Base-by-base conservation (phyloP, 768 basidiomycete species). In the Boletus reticulatus region DNA sequence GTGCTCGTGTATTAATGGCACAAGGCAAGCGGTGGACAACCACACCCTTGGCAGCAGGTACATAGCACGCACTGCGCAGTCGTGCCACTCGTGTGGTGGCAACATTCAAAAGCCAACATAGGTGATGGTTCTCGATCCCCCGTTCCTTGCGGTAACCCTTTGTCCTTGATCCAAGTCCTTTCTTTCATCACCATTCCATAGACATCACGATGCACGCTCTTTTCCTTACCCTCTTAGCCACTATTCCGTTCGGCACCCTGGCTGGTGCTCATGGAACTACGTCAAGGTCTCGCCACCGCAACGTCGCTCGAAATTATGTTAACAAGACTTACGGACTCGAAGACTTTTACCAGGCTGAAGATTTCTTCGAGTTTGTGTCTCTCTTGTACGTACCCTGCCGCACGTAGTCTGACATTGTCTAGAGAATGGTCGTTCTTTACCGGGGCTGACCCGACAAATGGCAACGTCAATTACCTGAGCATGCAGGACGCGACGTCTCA, bases 401-500 rank as follows among this genome's bases (percentile, higher is more conserved):
- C 43, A n/a, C 31, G 39, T 17, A 8, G 38, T 27, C 48, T 41
- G 56, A 52, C 48, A 10, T 55, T 50, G 22, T 62, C n/a, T 62
- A 89, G 88, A 46, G 61, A 81, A 43, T 91, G 85, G 84, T 72
- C 84, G 32, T 92, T 88, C 73, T 89, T 82, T 72, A 76, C 76
- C 13, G 71, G 60, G 4, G 14, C 69, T 12, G 90, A 92, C 69
- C 90, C 90, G 4, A 92, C 90, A 0, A 71, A 82, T 59, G 90
- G 90, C 17, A 72, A 72, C 24, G 91, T 92, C 47, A 77, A 82
- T 53, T 92, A 83, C 67, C 73, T 82, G 56, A 71, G 62, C 32
- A 67, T 73, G 62, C 64, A 69, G 3, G 70, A 81, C 22, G 88
- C 88, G 2, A 72, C 71, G 50, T 60, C 69, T 11, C 75, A 81